Conservation (phyloP, 345 rosid genomes). For the Populus alba region DNA sequence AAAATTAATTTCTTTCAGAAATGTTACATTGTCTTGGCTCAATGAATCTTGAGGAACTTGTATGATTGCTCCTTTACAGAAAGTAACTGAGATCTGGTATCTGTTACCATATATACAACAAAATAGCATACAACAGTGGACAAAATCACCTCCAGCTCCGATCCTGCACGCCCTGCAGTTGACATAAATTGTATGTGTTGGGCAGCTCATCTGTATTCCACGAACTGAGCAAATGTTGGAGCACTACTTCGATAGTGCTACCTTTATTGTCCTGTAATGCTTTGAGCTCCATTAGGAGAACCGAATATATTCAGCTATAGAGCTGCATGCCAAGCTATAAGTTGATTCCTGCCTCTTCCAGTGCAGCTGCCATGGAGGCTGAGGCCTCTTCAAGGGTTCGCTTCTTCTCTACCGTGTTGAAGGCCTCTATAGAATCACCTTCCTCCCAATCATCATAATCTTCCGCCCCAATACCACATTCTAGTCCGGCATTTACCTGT, state of each 20-base stretch:
- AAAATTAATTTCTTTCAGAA: not conserved
- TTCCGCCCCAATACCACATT: slow-evolving; percentile 78
- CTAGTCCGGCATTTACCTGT: slow-evolving; percentile 81
- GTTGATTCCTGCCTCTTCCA: slow-evolving; percentile 53
- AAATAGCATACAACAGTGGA: slow-evolving; percentile 26
- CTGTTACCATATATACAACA: slow-evolving; percentile 23
- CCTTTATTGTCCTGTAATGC: not conserved
- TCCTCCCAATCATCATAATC: slow-evolving; percentile 72
- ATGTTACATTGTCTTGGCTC: slow-evolving; percentile 16
- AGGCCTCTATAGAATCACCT: slow-evolving; percentile 75
- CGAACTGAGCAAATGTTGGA: not conserved
- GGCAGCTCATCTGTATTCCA: not conserved
- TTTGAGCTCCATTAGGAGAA: not conserved
- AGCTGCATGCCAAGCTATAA: slow-evolving; percentile 20
- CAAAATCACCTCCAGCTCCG: slow-evolving; percentile 10
- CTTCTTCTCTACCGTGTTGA: slow-evolving; percentile 65
- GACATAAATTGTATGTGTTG: slow-evolving; percentile 5
- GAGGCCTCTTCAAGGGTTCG: slow-evolving; percentile 97
- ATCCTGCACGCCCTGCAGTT: not conserved
- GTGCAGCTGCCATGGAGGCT: slow-evolving; percentile 84
- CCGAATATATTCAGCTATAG: not conserved
- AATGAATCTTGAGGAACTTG: slow-evolving; percentile 26
- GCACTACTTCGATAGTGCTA: not conserved
- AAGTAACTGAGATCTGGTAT: slow-evolving; percentile 1
- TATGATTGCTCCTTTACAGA: slow-evolving; percentile 20